These are phyloP conservation scores for Pseudopyricularia cyperi DNA, from an alignment of 2,329 filamentous ascomycete genomes.

Conservation along the genomic window DNA sequence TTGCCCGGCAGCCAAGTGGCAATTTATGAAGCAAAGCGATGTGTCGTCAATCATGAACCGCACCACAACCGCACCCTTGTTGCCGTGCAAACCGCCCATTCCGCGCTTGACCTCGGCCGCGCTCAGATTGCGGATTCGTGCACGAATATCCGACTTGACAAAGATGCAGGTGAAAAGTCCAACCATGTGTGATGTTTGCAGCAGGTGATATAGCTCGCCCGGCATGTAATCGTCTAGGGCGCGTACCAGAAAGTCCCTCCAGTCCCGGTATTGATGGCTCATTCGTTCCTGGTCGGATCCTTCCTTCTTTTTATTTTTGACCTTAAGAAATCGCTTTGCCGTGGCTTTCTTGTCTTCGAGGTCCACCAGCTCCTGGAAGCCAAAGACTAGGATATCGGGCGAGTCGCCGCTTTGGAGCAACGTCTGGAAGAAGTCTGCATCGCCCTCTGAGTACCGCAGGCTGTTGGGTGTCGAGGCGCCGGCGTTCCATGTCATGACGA, in stretches of 20 bases:
- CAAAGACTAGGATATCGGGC: conserved; percentile 87
- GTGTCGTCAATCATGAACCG: conserved; percentile 92
- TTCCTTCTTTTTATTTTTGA: conserved; percentile 71
- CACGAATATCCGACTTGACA: conserved; percentile 66
- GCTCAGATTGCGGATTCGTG: conserved; percentile 63
- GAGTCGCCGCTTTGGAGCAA: conserved; percentile 63
- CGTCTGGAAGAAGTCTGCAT: conserved; percentile 68
- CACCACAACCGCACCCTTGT: conserved; percentile 86
- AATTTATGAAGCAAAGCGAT: conserved; percentile 93
- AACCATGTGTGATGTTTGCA: conserved; percentile 83
- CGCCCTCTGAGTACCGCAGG: conserved; percentile 55
- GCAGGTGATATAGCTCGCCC: conserved; percentile 66
- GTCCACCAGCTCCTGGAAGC: conserved; percentile 97
- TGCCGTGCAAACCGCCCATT: conserved; percentile 89
- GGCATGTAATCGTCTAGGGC: conserved; percentile 74
- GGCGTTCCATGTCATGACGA: conserved; percentile 92
- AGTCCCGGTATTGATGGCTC: conserved; percentile 94
- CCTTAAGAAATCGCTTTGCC: conserved; percentile 87
- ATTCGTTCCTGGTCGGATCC: conserved; percentile 77
- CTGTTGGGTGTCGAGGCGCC: conserved; percentile 87
- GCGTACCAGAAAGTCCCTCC: conserved; percentile 79
- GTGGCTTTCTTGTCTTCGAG: conserved; percentile 95
- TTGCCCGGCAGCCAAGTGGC: conserved; percentile 90
- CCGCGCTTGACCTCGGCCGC: conserved; percentile 85
- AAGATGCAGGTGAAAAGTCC: conserved; percentile 95